Evolutionary conservation across 1,139 yeast species (phyloP).

Genomic region (Wickerhamomyces sp.): DNA sequence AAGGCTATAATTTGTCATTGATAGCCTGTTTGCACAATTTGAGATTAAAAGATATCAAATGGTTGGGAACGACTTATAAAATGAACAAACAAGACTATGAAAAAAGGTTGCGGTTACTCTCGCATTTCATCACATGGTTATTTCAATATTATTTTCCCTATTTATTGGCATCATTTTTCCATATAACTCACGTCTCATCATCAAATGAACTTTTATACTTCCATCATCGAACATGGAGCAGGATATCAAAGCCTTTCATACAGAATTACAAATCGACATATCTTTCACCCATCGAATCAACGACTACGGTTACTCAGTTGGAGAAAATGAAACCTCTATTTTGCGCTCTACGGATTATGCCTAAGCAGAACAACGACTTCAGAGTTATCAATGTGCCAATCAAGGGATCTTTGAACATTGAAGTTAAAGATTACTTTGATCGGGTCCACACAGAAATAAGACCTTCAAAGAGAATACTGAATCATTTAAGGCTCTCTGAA

Average conservation of each 20-base stretch:
- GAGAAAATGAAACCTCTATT: slow-evolving; percentile 12
- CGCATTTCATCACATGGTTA: slow-evolving; percentile 54
- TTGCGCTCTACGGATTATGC: slow-evolving; percentile 45
- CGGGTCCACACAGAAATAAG: slow-evolving; percentile 27
- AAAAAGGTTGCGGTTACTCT: slow-evolving; percentile 32
- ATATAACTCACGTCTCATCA: slow-evolving; percentile 56
- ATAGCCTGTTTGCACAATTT: slow-evolving; percentile 29
- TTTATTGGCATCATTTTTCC: slow-evolving; percentile 55
- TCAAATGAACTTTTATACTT: slow-evolving; percentile 41
- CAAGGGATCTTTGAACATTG: slow-evolving; percentile 22
- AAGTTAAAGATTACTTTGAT: slow-evolving; percentile 24
- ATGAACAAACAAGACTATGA: slow-evolving; percentile 36
- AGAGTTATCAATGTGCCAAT: slow-evolving; percentile 58
- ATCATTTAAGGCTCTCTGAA: slow-evolving; percentile 23
- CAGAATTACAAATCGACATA: slow-evolving; percentile 9
- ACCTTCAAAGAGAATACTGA: slow-evolving; percentile 35
- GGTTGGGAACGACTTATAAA: slow-evolving; percentile 41
- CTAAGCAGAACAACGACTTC: slow-evolving; percentile 50
- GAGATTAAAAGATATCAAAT: slow-evolving; percentile 36
- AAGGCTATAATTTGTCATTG: slow-evolving; percentile 29
- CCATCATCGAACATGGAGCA: slow-evolving; percentile 58
- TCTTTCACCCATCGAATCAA: slow-evolving; percentile 3
- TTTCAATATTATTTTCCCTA: slow-evolving; percentile 43
- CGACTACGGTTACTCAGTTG: slow-evolving; percentile 7
- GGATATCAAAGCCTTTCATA: slow-evolving; percentile 28